phyloP scores from a whole-genome alignment of 2,329 filamentous ascomycete genomes.

The Penicillium rolfsii region DNA sequence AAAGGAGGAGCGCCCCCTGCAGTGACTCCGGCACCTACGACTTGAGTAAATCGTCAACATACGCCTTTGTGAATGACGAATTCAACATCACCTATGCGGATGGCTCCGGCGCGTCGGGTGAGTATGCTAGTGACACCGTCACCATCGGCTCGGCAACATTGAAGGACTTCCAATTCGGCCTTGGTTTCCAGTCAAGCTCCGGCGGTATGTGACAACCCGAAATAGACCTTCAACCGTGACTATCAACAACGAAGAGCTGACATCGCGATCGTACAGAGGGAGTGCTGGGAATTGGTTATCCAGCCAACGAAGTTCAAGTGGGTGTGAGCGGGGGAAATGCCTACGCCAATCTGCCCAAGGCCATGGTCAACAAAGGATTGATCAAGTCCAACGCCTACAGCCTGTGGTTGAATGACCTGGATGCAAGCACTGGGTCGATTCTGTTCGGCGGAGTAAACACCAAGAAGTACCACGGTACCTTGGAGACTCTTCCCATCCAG shows the following conservation, averaged over 20 bases:
- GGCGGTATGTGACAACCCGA: slow-evolving; percentile 34
- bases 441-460: slow-evolving; percentile 76
- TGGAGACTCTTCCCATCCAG: slow-evolving; percentile 71
- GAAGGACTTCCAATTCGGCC: slow-evolving; percentile 60
- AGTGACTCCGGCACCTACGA: slow-evolving; percentile 55
- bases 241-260: neutral
- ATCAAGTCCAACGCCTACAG: slow-evolving; percentile 72
- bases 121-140: slow-evolving; percentile 78
- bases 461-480: slow-evolving; percentile 63
- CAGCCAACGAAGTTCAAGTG: slow-evolving; percentile 68
- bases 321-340: slow-evolving; percentile 52
- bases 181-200: slow-evolving; percentile 60
- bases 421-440: slow-evolving; percentile 66
- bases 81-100: slow-evolving; percentile 92
- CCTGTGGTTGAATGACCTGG: slow-evolving; percentile 74
- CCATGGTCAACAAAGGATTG: slow-evolving; percentile 62
- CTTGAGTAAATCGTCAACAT: slow-evolving; percentile 70
- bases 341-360: slow-evolving; percentile 72
- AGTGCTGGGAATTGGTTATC: slow-evolving; percentile 84
- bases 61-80: slow-evolving; percentile 69
- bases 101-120: slow-evolving; percentile 73
- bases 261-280: slow-evolving; percentile 56
- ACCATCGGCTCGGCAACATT: slow-evolving; percentile 55
- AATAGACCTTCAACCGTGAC: neutral
- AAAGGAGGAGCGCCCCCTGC: slow-evolving; percentile 47